These are phyloP conservation scores for Aspergillus saccharolyticus DNA, from an alignment of 495 filamentous ascomycete species.

Conservation along the genomic window DNA sequence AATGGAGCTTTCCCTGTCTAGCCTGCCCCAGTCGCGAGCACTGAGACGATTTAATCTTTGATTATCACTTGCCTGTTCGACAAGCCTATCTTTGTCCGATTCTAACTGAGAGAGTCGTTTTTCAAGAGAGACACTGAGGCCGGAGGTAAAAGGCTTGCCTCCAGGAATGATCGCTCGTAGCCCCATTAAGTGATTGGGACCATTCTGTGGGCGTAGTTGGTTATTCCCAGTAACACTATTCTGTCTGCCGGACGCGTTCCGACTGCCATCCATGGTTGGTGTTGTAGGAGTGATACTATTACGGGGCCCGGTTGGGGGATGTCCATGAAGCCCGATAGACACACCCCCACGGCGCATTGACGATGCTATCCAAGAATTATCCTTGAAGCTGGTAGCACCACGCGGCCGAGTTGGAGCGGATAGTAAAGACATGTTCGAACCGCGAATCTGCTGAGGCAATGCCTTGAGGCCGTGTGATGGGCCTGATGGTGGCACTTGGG, in stretches of 20 bases:
- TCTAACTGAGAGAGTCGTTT: conserved; percentile 50
- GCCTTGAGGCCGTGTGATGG: conserved; percentile 43
- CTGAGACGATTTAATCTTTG: conserved; percentile 47
- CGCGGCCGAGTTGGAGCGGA: conserved; percentile 59
- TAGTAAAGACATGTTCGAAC: conserved; percentile 44
- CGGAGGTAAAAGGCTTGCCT: conserved; percentile 38
- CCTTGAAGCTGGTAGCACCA: conserved; percentile 39
- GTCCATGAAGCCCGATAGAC: conserved; percentile 24
- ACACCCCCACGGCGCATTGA: conserved; percentile 37
- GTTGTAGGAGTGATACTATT: conserved; percentile 27
- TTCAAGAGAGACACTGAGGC: conserved; percentile 35
- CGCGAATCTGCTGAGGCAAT: conserved; percentile 44
- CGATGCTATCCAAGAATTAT: conserved; percentile 31
- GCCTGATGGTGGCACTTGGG: conserved; percentile 42
- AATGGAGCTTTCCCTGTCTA: conserved; percentile 55
- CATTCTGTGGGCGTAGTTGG: conserved; percentile 48
- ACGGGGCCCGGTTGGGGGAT: conserved; percentile 45
- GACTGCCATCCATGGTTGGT: conserved; percentile 29
- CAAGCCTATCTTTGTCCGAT: conserved; percentile 49
- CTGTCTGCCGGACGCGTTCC: conserved; percentile 37
- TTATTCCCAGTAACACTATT: conserved; percentile 44
- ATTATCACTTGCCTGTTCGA: conserved; percentile 51
- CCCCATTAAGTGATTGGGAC: conserved; percentile 47
- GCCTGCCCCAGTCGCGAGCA: conserved; percentile 54
- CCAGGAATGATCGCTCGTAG: conserved; percentile 48